Evolutionary conservation across 176 grass and related monocot genomes (phyloP).

Genomic region (Carex kokanica): DNA sequence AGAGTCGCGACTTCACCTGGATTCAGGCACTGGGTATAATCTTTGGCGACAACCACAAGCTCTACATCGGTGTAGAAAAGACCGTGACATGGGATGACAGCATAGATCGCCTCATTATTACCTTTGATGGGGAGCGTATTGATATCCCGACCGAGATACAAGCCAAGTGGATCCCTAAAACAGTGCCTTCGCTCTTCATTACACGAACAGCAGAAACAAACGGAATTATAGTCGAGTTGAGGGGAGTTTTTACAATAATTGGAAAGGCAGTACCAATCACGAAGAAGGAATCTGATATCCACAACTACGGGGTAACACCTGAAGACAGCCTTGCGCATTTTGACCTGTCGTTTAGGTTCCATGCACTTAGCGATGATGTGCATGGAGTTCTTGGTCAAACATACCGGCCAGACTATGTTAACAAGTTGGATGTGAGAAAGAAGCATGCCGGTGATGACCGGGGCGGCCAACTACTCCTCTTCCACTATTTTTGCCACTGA

Average conservation of each 20-base stretch:
- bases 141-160: background rate
- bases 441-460: slow-evolving; percentile 45
- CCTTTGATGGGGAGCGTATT: slow-evolving; percentile 43
- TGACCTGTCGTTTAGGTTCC: slow-evolving; percentile 40
- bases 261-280: slow-evolving; percentile 44
- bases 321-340: slow-evolving; percentile 40
- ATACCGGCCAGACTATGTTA: slow-evolving; percentile 41
- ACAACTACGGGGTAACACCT: slow-evolving; percentile 39
- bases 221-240: slow-evolving; percentile 17
- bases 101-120: slow-evolving; percentile 37
- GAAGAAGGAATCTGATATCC: slow-evolving; percentile 41
- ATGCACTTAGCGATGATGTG: slow-evolving; percentile 29
- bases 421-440: slow-evolving; percentile 29
- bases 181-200: slow-evolving; percentile 7
- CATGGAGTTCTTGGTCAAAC: slow-evolving; percentile 52
- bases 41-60: slow-evolving; percentile 39
- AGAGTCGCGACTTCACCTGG: slow-evolving; percentile 59
- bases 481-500: slow-evolving; percentile 39
- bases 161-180: slow-evolving; percentile 1
- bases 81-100: slow-evolving; percentile 22
- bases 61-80: slow-evolving; percentile 32
- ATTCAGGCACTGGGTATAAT: slow-evolving; percentile 48
- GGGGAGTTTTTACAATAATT: slow-evolving; percentile 30
- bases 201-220: slow-evolving; percentile 28
- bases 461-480: slow-evolving; percentile 18